These are phyloP conservation scores for Galeopsis tetrahit DNA, from an alignment of 257 asterid species.

Conservation along the genomic window DNA sequence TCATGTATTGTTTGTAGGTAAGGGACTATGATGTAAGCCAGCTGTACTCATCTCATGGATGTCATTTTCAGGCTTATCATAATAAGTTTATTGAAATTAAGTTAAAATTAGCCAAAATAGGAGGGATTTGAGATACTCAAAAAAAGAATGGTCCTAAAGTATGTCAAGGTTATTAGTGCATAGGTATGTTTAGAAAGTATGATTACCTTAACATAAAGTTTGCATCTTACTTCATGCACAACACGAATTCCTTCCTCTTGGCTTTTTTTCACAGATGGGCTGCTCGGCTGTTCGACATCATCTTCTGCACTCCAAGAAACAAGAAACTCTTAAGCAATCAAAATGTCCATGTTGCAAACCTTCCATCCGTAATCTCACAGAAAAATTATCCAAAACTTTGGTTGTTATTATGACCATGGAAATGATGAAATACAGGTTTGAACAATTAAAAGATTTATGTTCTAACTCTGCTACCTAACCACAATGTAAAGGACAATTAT, in stretches of 20 bases:
- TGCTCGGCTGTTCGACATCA: constrained; percentile 84
- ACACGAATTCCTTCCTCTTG: constrained; percentile 77
- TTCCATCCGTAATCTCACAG: constrained; percentile 8
- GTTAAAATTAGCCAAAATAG: not conserved
- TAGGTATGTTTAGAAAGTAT: not conserved
- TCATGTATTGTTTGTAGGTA: not conserved
- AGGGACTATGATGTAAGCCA: constrained; percentile 4
- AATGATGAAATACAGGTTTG: constrained; percentile 4
- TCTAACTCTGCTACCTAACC: not conserved
- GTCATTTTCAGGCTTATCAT: constrained; percentile 12
- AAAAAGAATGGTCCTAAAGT: constrained; percentile 6
- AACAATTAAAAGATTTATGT: not conserved
- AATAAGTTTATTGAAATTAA: not conserved
- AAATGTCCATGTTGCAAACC: constrained; percentile 19
- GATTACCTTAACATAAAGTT: constrained; percentile 85
- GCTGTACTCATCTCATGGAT: constrained; percentile 11
- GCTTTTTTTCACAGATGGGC: constrained; percentile 85
- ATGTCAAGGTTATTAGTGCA: constrained; percentile 17
- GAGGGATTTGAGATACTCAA: not conserved
- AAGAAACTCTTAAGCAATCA: constrained; percentile 29
- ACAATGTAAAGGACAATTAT: not conserved
- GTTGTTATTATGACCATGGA: not conserved
- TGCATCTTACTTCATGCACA: constrained; percentile 95
- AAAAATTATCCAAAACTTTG: constrained; percentile 1
- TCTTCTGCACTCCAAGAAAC: constrained; percentile 61